Evolutionary conservation across 1,284 basidiomycete species (phyloP).

Genomic region (Cutaneotrichosporon dermatis): DNA sequence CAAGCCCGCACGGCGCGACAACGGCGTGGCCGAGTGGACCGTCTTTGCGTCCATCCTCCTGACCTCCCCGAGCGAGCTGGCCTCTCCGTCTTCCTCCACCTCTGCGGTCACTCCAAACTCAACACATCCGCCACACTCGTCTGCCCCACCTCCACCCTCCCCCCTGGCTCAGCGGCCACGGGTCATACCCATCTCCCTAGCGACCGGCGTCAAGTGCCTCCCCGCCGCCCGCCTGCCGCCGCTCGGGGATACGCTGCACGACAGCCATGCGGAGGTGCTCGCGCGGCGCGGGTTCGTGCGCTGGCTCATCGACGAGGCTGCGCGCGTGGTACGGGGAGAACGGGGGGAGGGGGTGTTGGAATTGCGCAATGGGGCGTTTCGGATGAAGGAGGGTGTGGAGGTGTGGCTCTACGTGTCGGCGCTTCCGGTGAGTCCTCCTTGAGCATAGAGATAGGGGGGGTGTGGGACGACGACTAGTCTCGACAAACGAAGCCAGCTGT

Average conservation of each 20-base stretch:
- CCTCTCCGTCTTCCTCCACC: not conserved
- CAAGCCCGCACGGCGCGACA: conserved; percentile 42
- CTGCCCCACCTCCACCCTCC: too few relatives aligned
- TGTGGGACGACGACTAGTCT: too few relatives aligned
- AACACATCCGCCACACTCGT: not conserved
- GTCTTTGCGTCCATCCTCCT: conserved; percentile 46
- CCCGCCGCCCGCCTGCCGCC: conserved; percentile 61
- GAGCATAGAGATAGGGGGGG: too few relatives aligned
- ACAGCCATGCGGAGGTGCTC: conserved; percentile 85
- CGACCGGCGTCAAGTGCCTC: conserved; percentile 82
- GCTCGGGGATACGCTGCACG: conserved; percentile 78
- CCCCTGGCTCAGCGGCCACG: not conserved
- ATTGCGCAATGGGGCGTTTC: conserved; percentile 43
- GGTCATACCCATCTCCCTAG: conserved; percentile 62
- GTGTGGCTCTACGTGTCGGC: conserved; percentile 79
- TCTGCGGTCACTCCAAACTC: too few relatives aligned
- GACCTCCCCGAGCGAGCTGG: not conserved
- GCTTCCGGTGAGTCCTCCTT: conserved; percentile 65
- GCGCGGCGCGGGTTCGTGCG: conserved; percentile 70
- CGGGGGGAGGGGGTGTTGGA: conserved; percentile 49
- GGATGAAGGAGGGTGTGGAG: conserved; percentile 48
- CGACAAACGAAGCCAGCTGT: too few relatives aligned
- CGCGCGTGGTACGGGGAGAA: conserved; percentile 32
- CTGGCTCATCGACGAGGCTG: conserved; percentile 74
- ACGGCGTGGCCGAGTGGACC: conserved; percentile 49